Evolutionary conservation across 345 rosid genomes (phyloP).

Genomic region (Aquilaria yunnanensis): DNA sequence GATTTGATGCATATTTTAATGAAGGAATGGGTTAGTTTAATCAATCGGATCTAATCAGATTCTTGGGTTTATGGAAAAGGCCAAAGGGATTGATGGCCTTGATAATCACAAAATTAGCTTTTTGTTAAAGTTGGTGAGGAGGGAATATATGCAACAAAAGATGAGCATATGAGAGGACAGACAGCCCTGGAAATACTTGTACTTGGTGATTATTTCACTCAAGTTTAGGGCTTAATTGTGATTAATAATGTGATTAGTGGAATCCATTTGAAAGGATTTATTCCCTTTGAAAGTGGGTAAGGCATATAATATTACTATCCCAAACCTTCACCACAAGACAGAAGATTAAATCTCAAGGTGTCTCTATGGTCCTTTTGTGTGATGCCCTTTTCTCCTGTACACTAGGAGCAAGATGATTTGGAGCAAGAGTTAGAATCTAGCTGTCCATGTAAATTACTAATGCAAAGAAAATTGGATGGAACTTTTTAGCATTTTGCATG

Average conservation of each 20-base stretch:
- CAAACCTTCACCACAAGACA: too few relatives aligned
- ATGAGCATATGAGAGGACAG: slow-evolving; percentile 24
- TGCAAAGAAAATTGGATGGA: too few relatives aligned
- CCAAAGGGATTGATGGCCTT: slow-evolving; percentile 19
- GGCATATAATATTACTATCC: slow-evolving; percentile 12
- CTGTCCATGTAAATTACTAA: too few relatives aligned
- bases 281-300: slow-evolving; percentile 15
- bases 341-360: too few relatives aligned
- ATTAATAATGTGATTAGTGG: slow-evolving; percentile 23
- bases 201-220: slow-evolving; percentile 21
- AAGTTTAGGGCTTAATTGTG: slow-evolving; percentile 18
- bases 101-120: slow-evolving; percentile 32
- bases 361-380: too few relatives aligned
- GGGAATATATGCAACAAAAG: slow-evolving; percentile 47
- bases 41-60: slow-evolving; percentile 12
- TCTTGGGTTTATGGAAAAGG: slow-evolving; percentile 24
- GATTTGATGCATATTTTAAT: too few relatives aligned
- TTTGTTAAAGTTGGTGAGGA: slow-evolving; percentile 34
- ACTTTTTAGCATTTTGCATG: too few relatives aligned
- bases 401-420: too few relatives aligned
- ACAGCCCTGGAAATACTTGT: slow-evolving; percentile 28
- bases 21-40: too few relatives aligned
- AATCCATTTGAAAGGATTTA: slow-evolving; percentile 32
- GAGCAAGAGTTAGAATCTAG: too few relatives aligned
- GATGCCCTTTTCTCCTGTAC: too few relatives aligned